phyloP scores from a whole-genome alignment of 257 asterid species.

The Solanum clarkiae region DNA sequence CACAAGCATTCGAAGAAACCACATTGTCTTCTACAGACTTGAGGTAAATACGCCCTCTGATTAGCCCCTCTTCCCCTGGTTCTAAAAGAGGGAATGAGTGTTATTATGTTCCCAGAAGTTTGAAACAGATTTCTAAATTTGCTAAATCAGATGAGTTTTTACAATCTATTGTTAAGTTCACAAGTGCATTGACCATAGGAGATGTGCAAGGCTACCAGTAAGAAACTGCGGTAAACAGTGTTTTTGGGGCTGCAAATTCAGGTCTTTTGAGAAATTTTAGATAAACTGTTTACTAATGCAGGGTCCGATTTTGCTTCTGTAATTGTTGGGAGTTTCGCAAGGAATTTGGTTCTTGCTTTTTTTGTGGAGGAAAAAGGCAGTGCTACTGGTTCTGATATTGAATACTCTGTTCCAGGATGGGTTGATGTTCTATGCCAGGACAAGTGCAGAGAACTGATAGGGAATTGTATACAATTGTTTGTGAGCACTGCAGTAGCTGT shows the following conservation, averaged over 20 bases:
- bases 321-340: conserved; percentile 55
- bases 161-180: conserved; percentile 22
- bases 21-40: background rate
- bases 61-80: background rate
- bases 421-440: conserved; percentile 25
- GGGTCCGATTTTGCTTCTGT: conserved; percentile 67
- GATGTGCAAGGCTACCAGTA: conserved; percentile 24
- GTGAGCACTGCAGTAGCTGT: conserved; percentile 60
- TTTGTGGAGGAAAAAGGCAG: background rate
- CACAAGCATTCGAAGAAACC: background rate
- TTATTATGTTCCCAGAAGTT: conserved; percentile 31
- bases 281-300: conserved; percentile 39
- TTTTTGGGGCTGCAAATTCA: background rate
- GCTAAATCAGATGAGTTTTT: conserved; percentile 40
- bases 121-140: conserved; percentile 34
- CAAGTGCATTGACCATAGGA: conserved; percentile 43
- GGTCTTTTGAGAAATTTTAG: conserved; percentile 24
- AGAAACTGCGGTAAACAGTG: background rate
- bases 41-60: background rate
- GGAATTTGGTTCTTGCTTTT: conserved; percentile 35
- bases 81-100: background rate
- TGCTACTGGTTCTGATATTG: background rate
- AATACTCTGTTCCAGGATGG: conserved; percentile 17
- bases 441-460: conserved; percentile 36
- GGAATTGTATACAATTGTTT: conserved; percentile 30